phyloP scores from a whole-genome alignment of 768 basidiomycete genomes.

The Mycena leptocephala region DNA sequence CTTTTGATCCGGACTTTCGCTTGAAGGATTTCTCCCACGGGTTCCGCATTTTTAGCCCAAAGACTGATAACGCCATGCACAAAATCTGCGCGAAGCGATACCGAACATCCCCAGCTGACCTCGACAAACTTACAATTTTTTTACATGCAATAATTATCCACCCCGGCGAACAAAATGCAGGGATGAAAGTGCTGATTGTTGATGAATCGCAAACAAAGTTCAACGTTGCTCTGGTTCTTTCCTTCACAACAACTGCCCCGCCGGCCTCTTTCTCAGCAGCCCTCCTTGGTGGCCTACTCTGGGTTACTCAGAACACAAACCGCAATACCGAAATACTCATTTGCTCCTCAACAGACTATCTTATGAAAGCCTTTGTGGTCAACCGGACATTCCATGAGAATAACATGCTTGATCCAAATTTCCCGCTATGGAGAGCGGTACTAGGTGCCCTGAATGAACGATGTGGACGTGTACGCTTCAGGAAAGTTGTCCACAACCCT shows the following conservation, averaged over 20 bases:
- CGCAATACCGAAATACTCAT: neutral
- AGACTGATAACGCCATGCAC: neutral
- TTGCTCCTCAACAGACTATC: no score
- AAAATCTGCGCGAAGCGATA: neutral
- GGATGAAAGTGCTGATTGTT: neutral
- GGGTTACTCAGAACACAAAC: neutral
- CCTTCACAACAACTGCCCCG: neutral
- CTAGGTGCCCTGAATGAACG: neutral
- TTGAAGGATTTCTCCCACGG: neutral
- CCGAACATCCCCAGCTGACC: neutral
- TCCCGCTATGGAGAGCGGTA: neutral
- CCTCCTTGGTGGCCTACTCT: neutral
- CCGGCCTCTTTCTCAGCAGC: neutral
- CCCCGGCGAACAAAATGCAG: neutral
- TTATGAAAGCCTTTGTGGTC: no score
- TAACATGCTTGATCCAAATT: neutral
- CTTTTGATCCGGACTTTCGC: conserved; percentile 3
- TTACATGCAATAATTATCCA: neutral
- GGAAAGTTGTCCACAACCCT: neutral
- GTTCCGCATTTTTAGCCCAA: neutral
- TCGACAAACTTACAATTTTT: neutral
- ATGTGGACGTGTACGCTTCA: neutral
- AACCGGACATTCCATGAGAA: no score
- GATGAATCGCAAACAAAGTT: neutral
- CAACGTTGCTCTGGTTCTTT: no score